These are phyloP conservation scores for Cylindrodendrum hubeiense DNA, from an alignment of 2,329 filamentous ascomycete genomes.

Conservation along the genomic window DNA sequence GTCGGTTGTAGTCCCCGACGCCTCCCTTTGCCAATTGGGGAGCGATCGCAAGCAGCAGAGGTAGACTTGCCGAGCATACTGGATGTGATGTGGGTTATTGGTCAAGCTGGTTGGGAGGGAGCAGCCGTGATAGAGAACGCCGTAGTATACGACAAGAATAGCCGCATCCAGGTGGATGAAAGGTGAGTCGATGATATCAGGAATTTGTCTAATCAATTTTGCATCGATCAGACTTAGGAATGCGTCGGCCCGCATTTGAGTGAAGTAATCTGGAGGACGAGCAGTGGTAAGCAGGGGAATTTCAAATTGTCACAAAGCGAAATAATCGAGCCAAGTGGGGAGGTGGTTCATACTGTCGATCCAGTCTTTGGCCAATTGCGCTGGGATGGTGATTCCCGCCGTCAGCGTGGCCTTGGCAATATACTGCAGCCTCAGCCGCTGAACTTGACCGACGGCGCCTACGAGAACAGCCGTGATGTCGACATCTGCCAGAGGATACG, in stretches of 20 bases:
- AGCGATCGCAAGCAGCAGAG: slow-evolving; percentile 17
- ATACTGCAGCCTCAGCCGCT: slow-evolving; percentile 2
- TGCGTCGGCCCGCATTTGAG: slow-evolving; percentile 14
- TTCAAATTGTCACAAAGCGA: background rate
- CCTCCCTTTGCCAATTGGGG: slow-evolving; percentile 17
- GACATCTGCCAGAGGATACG: background rate
- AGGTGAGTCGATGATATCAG: slow-evolving; percentile 39
- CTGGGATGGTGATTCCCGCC: slow-evolving; percentile 1
- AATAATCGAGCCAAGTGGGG: too few species aligned
- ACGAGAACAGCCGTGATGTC: slow-evolving; percentile 11
- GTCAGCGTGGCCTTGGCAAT: slow-evolving; percentile 7
- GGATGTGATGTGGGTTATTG: background rate
- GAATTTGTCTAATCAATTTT: slow-evolving; percentile 13
- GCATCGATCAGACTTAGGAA: slow-evolving; percentile 13
- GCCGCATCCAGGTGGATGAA: slow-evolving; percentile 48
- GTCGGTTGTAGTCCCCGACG: slow-evolving; percentile 11
- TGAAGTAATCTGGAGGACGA: slow-evolving; percentile 6
- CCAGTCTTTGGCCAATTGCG: slow-evolving; percentile 15
- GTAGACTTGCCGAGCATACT: slow-evolving; percentile 2
- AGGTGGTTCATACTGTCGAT: slow-evolving; percentile 4
- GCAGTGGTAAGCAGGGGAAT: background rate
- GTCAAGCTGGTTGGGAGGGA: background rate
- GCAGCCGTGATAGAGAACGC: slow-evolving; percentile 19
- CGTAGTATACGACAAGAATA: slow-evolving; percentile 48
- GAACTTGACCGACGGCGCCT: slow-evolving; percentile 11